A percentile compares a stretch with the other conserved stretches of the same genome.
Conservation (phyloP, 768 basidiomycete genomes). For the Amanita molliuscula region DNA sequence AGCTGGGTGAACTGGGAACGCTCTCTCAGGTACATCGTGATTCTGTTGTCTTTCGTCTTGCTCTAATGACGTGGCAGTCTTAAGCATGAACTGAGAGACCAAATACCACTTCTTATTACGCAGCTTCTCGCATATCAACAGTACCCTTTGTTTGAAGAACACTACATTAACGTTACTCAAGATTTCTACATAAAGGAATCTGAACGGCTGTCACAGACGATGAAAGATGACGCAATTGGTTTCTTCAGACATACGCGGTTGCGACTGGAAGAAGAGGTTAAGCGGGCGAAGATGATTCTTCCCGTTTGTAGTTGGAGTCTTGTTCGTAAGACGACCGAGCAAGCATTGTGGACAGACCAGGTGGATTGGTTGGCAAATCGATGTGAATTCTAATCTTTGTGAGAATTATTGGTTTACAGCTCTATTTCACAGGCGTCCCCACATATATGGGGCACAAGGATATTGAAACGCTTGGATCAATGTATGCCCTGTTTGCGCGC, state of each 20-base stretch:
- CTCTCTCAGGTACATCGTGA: slow-evolving; percentile 21
- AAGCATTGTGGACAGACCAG: slow-evolving; percentile 33
- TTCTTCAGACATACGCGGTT: slow-evolving; percentile 42
- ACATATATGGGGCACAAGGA: slow-evolving; percentile 37
- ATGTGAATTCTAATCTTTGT: slow-evolving; percentile 14
- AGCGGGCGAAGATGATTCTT: slow-evolving; percentile 41
- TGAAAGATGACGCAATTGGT: slow-evolving; percentile 31
- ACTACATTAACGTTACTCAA: slow-evolving; percentile 38
- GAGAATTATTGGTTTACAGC: background rate
- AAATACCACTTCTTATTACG: slow-evolving; percentile 40
- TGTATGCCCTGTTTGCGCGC: slow-evolving; percentile 55
- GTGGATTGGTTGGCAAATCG: slow-evolving; percentile 27
- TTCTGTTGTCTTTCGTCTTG: background rate
- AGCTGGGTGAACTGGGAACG: slow-evolving; percentile 51
- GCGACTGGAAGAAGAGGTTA: slow-evolving; percentile 46
- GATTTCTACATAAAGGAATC: slow-evolving; percentile 50
- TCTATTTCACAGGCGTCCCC: slow-evolving; percentile 30
- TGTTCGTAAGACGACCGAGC: slow-evolving; percentile 44
- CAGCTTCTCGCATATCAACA: slow-evolving; percentile 48
- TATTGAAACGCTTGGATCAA: slow-evolving; percentile 28
- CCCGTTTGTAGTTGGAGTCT: slow-evolving; percentile 36
- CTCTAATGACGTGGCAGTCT: slow-evolving; percentile 16
- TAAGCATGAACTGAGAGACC: slow-evolving; percentile 25
- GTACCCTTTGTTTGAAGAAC: slow-evolving; percentile 51
- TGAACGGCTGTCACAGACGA: slow-evolving; percentile 19